Percentiles rank a stretch among this genome's conserved stretches.
Conservation (phyloP, 2,329 filamentous ascomycete species). For the Diplocarpon rosae region DNA sequence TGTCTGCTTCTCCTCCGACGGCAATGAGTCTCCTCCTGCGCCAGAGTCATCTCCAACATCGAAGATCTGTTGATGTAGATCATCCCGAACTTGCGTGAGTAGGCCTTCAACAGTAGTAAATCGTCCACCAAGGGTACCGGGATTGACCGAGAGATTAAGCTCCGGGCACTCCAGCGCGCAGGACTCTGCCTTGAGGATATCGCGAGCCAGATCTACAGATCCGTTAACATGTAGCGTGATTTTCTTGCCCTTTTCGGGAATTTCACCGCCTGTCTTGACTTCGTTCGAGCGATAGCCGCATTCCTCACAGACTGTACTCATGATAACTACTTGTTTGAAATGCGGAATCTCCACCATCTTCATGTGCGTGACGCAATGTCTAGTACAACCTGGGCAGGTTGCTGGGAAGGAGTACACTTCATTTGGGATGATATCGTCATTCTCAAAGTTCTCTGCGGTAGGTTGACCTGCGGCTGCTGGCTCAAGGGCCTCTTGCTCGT, state of each 20-base stretch:
- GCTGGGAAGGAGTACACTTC: constrained; percentile 90
- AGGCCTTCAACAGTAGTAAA: constrained; percentile 97
- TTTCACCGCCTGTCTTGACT: constrained; percentile 90
- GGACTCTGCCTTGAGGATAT: constrained; percentile 93
- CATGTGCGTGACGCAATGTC: constrained; percentile 84
- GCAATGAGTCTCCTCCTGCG: constrained; percentile 70
- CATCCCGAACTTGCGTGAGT: constrained; percentile 81
- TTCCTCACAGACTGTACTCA: constrained; percentile 83
- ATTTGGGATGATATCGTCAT: constrained; percentile 81
- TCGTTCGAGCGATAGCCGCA: constrained; percentile 95
- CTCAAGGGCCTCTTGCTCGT: constrained; percentile 42
- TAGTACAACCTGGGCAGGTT: constrained; percentile 82
- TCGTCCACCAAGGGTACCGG: constrained; percentile 85
- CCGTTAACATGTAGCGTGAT: constrained; percentile 67
- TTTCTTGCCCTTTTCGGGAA: constrained; percentile 74
- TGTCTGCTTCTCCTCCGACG: constrained; percentile 48
- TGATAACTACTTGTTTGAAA: constrained; percentile 94
- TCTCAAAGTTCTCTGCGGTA: constrained; percentile 31
- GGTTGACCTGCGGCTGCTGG: constrained; percentile 34
- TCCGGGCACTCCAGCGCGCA: constrained; percentile 82
- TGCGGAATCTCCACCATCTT: constrained; percentile 98
- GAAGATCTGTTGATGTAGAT: constrained; percentile 82
- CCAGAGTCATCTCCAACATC: constrained; percentile 48
- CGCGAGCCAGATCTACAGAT: constrained; percentile 66
- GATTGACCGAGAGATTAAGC: constrained; percentile 76